Evolutionary conservation across 2,329 filamentous ascomycete genomes (phyloP).

Genomic region (Periconia macrospinosa): DNA sequence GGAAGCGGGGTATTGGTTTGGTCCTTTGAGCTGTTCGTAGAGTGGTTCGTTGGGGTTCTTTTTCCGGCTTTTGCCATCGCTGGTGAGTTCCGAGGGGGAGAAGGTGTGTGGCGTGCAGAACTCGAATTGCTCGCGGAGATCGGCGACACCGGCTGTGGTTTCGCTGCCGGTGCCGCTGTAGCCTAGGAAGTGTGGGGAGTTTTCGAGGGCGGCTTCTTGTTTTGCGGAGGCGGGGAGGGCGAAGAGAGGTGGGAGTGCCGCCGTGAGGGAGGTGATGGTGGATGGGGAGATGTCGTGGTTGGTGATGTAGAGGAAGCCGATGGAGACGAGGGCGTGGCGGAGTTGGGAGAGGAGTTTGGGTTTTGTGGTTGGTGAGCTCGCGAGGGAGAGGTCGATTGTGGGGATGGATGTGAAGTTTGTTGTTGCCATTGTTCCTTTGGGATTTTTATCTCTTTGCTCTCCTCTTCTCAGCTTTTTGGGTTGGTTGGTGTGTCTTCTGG

Average conservation of each 20-base stretch:
- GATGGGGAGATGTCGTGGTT: constrained; percentile 51
- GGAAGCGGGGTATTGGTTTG: constrained; percentile 40
- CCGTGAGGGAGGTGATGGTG: constrained; percentile 44
- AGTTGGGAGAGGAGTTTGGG: constrained; percentile 47
- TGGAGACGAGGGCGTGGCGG: constrained; percentile 51
- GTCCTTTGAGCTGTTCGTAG: constrained; percentile 20
- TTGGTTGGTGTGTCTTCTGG: background rate
- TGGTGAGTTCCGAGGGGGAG: constrained; percentile 54
- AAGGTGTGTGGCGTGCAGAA: constrained; percentile 31
- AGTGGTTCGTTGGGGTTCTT: background rate
- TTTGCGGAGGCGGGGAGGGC: constrained; percentile 8
- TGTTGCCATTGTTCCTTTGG: constrained; percentile 7
- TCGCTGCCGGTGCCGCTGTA: constrained; percentile 61
- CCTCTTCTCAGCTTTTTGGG: background rate
- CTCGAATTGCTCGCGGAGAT: constrained; percentile 62
- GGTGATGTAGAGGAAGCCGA: constrained; percentile 58
- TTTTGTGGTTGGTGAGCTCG: constrained; percentile 35
- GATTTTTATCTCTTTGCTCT: too few relatives aligned
- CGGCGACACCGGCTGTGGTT: constrained; percentile 56
- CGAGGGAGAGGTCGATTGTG: constrained; percentile 53
- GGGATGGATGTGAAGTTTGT: constrained; percentile 40
- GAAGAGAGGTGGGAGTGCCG: constrained; percentile 13
- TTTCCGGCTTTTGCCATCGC: background rate
- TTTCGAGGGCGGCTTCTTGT: constrained; percentile 23
- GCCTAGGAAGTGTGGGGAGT: constrained; percentile 64